These are phyloP conservation scores for Plasmodium fragile DNA, from an alignment of 169 alveolate species.

Conservation along the genomic window DNA sequence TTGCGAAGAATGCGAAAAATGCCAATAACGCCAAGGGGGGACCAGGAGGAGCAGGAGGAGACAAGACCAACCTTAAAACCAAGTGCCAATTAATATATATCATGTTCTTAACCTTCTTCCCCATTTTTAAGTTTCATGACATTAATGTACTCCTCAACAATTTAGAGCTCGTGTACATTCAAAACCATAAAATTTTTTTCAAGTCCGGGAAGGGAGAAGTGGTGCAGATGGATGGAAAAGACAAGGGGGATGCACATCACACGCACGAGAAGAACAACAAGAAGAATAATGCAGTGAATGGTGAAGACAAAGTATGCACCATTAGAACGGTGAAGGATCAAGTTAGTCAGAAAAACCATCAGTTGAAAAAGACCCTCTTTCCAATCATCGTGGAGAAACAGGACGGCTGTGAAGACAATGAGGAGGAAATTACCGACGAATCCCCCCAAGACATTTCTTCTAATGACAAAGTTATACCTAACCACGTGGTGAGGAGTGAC, in stretches of 20 bases:
- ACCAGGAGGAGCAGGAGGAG: neutral
- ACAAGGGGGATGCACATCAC: neutral
- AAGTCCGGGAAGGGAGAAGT: neutral
- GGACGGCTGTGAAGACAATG: neutral
- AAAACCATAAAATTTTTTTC: neutral
- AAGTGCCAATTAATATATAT: slow-evolving; percentile 54
- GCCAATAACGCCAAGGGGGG: neutral
- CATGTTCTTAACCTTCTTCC: slow-evolving; percentile 72
- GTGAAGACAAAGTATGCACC: neutral
- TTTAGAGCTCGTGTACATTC: slow-evolving; percentile 5
- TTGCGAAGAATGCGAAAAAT: slow-evolving; percentile 7
- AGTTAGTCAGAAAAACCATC: neutral
- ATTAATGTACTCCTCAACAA: slow-evolving; percentile 30
- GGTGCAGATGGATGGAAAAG: neutral
- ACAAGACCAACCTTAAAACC: neutral
- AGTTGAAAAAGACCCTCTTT: neutral
- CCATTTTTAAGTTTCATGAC: slow-evolving; percentile 59
- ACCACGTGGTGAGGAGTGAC: neutral
- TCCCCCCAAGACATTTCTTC: neutral
- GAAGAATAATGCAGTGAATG: too few species aligned
- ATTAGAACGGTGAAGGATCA: neutral
- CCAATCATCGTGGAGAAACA: neutral
- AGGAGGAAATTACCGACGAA: neutral
- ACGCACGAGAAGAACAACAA: neutral
- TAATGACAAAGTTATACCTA: neutral